Base-by-base conservation (phyloP, 176 grass and related monocot species). In the Guadua angustifolia region DNA sequence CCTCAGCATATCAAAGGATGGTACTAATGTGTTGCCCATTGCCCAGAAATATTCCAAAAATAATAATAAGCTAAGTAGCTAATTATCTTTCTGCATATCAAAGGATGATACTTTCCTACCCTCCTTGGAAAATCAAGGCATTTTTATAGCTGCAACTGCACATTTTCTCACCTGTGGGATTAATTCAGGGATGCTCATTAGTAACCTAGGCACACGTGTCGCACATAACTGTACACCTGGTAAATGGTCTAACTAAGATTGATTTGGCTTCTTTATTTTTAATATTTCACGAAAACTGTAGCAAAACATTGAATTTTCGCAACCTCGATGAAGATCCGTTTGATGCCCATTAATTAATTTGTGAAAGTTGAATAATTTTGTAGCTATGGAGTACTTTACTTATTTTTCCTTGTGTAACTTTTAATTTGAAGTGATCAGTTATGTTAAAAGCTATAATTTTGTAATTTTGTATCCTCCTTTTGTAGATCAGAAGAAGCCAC, bases 401-500 rank as follows among this genome's bases (percentile, higher is more conserved):
- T 10, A 44, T 36, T 59, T 42, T 46, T 9, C 9, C 7, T 15
- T 21, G 1, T 66, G 21, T 21, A 82, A 16, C 7, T 69, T 55
- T 46, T 1, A 83, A 52, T 66, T 74, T 47, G 7, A 69, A 21
- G 9, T 35, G 62, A 17, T 70, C 3, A 18, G 18, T 43, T 53
- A 24, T 49, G 77, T 43, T 46, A 16, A 39, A 42, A 65, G 21
- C 0, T 83, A 46, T 38, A 9, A 13, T 36, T 86, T 59, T 71
- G 16, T 79, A 63, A 65, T 22, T 78, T 82, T 75, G 44, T 47
- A 13, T 73, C 43, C 35, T 77, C 46, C 10, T 80, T 55, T 59
- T 87, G 57, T 89, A 94, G 93, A 83, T 75, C 56, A 90, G 80
- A 89, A 83, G 69, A 75, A 81, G n/a, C 78, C 47, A 17, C 50